Conservation (phyloP, 106 monocot genomes). For the Narthecium ossifragum region DNA sequence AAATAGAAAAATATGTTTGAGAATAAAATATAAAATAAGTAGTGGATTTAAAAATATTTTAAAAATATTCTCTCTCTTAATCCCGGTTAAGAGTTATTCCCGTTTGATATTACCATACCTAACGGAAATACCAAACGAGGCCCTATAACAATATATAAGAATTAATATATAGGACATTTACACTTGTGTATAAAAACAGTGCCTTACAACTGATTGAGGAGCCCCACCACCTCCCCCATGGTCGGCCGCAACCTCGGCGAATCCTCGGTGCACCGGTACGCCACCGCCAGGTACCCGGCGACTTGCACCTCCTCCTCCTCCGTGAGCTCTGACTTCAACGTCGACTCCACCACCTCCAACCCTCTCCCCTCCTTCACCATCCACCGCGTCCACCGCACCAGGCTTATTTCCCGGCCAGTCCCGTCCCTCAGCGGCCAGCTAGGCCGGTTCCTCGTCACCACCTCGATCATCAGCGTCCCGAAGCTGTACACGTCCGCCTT, state of each 20-base stretch:
- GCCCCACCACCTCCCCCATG: constrained; percentile 42
- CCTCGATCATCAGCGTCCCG: constrained; percentile 60
- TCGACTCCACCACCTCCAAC: constrained; percentile 42
- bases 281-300: constrained; percentile 32
- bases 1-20: no score
- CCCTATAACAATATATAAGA: no score
- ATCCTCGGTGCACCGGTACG: constrained; percentile 39
- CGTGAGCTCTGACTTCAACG: constrained; percentile 11
- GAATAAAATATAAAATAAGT: no score
- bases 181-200: no score
- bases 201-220: constrained; percentile 26
- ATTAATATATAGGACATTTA: no score
- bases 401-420: constrained; percentile 24
- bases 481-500: constrained; percentile 85
- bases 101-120: no score
- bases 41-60: no score
- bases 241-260: constrained; percentile 28
- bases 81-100: no score
- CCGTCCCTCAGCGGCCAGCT: constrained; percentile 42
- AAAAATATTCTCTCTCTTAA: no score
- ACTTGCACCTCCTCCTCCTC: constrained; percentile 19
- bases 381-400: constrained; percentile 50
- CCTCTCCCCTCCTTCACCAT: constrained; percentile 25
- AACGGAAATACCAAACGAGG: no score
- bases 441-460: constrained; percentile 55